These are phyloP conservation scores for Tolypocladium sp. DNA, from an alignment of 2,329 filamentous ascomycete species.

Conservation along the genomic window DNA sequence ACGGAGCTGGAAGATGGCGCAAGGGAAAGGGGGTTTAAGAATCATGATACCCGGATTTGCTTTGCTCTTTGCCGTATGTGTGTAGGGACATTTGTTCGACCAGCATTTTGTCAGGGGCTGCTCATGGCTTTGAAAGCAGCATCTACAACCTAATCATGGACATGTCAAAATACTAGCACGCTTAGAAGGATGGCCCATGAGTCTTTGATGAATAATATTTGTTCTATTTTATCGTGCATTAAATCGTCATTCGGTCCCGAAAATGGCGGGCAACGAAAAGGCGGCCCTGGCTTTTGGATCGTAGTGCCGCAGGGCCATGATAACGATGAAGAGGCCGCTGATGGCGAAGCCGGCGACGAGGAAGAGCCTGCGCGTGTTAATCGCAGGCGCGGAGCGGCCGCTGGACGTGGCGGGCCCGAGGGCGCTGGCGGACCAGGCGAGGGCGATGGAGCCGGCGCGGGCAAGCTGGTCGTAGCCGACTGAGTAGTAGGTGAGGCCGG, in stretches of 20 bases:
- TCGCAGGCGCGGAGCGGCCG: slow-evolving; percentile 1
- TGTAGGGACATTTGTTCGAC: neutral
- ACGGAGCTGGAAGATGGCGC: neutral
- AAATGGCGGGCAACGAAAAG: slow-evolving; percentile 1
- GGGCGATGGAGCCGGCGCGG: slow-evolving; percentile 10
- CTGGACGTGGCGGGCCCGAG: slow-evolving; percentile 11
- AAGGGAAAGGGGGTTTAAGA: neutral
- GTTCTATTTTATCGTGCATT: neutral
- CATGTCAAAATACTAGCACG: neutral
- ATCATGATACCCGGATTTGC: neutral
- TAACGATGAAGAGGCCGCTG: slow-evolving; percentile 7
- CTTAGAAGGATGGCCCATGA: neutral
- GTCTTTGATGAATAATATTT: neutral
- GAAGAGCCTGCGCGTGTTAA: slow-evolving; percentile 6
- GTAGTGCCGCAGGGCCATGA: slow-evolving; percentile 6
- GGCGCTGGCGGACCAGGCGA: slow-evolving; percentile 12
- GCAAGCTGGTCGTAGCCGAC: slow-evolving; percentile 26
- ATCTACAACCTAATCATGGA: neutral
- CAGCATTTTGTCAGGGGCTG: neutral
- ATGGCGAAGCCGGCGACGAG: slow-evolving; percentile 6
- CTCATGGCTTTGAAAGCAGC: neutral
- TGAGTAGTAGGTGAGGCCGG: slow-evolving; percentile 41
- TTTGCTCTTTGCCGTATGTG: neutral
- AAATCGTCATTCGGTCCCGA: slow-evolving; percentile 7
- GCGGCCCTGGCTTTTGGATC: neutral